phyloP scores from a whole-genome alignment of 352 stramenopile species.

The Pythium chondricola region DNA sequence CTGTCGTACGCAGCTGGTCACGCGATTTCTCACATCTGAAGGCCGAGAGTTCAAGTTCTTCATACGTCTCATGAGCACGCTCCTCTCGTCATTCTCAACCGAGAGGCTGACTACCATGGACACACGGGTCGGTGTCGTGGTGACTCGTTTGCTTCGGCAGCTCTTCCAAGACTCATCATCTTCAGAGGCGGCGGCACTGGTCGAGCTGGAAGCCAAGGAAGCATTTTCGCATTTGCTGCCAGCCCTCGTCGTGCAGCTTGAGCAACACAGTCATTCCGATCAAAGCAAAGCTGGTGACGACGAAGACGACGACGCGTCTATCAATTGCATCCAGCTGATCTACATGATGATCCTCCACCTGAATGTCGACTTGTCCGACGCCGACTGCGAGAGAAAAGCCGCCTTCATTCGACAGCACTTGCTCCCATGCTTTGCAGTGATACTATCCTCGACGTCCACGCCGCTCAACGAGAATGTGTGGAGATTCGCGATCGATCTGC shows the following conservation, averaged over 20 bases:
- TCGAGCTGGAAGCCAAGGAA: conserved; percentile 34
- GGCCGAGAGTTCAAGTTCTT: conserved; percentile 67
- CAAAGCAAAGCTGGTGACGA: conserved; percentile 2
- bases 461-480: conserved; percentile 36
- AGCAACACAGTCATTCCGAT: neutral
- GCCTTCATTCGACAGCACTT: conserved; percentile 40
- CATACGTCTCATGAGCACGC: conserved; percentile 53
- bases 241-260: conserved; percentile 29
- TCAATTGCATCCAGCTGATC: conserved; percentile 48
- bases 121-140: conserved; percentile 26
- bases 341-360: conserved; percentile 48
- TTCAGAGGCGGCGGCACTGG: conserved; percentile 32
- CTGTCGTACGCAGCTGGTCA: conserved; percentile 43
- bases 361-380: conserved; percentile 17
- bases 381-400: neutral
- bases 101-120: conserved; percentile 25
- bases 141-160: conserved; percentile 35
- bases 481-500: conserved; percentile 40
- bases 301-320: conserved; percentile 20
- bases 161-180: conserved; percentile 37
- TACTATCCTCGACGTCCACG: conserved; percentile 11
- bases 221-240: conserved; percentile 53
- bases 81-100: conserved; percentile 44
- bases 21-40: conserved; percentile 53
- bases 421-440: conserved; percentile 28